phyloP scores from a whole-genome alignment of 257 asterid species.

The Misopates orontium region DNA sequence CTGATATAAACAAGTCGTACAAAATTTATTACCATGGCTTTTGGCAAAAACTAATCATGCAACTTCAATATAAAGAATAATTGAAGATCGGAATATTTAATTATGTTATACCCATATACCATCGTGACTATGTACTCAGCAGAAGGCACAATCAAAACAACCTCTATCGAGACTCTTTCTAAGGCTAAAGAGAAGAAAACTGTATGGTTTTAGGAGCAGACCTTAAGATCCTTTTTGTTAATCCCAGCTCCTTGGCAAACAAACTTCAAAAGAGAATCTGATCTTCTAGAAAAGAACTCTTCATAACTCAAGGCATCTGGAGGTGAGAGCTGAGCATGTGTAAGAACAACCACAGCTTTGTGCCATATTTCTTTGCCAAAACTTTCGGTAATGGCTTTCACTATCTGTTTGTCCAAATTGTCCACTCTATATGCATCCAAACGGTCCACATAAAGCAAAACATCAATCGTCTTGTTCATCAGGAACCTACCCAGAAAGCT shows the following conservation, averaged over 20 bases:
- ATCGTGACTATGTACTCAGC: too few species aligned
- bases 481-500: slow-evolving; percentile 71
- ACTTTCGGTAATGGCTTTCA: slow-evolving; percentile 78
- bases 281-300: slow-evolving; percentile 76
- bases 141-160: too few species aligned
- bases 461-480: slow-evolving; percentile 87
- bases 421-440: slow-evolving; percentile 96
- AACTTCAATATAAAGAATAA: too few species aligned
- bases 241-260: slow-evolving; percentile 76
- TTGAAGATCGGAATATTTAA: too few species aligned
- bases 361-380: slow-evolving; percentile 89
- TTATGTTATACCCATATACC: too few species aligned
- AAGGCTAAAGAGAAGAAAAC: too few species aligned
- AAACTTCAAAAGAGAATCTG: slow-evolving; percentile 81
- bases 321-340: slow-evolving; percentile 98
- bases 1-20: too few species aligned
- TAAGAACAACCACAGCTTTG: slow-evolving; percentile 76
- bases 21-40: too few species aligned
- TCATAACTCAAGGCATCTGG: slow-evolving; percentile 92
- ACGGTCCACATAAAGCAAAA: slow-evolving; percentile 95
- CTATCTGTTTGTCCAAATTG: slow-evolving; percentile 84
- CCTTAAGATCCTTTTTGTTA: slow-evolving; percentile 62
- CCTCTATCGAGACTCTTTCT: too few species aligned
- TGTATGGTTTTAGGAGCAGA: slow-evolving; percentile 10
- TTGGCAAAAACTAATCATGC: too few species aligned